Percentiles rank a stretch among this genome's conserved stretches.
Conservation (phyloP, 768 basidiomycete genomes). For the Suillus variegatus region DNA sequence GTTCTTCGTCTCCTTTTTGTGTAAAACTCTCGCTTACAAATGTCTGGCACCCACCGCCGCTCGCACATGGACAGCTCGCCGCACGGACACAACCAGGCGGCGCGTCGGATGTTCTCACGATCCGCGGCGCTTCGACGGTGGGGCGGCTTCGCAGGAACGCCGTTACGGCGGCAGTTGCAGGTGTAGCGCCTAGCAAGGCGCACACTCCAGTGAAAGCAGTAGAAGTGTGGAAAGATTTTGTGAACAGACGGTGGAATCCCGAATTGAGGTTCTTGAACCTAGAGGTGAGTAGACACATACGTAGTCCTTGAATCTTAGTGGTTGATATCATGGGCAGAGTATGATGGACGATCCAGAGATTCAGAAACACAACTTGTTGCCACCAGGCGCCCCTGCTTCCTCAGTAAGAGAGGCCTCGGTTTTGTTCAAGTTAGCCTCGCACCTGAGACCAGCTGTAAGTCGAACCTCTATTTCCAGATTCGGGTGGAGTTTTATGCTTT, state of each 20-base stretch:
- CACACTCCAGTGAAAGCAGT: conserved; percentile 42
- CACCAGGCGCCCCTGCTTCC: conserved; percentile 70
- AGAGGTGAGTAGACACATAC: conserved; percentile 56
- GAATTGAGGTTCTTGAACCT: conserved; percentile 75
- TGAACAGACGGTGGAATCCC: conserved; percentile 71
- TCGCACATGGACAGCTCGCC: conserved; percentile 38
- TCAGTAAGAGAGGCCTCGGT: conserved; percentile 71
- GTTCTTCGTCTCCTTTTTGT: conserved; percentile 28
- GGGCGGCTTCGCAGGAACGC: conserved; percentile 65
- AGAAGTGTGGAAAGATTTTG: conserved; percentile 76
- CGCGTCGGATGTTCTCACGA: conserved; percentile 56
- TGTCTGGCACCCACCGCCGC: conserved; percentile 28
- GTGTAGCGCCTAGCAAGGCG: conserved; percentile 14
- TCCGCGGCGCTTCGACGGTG: conserved; percentile 64
- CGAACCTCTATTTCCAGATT: neutral
- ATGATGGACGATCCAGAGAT: conserved; percentile 79
- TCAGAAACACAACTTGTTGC: conserved; percentile 65
- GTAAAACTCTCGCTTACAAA: conserved; percentile 22
- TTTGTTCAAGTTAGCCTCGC: conserved; percentile 84
- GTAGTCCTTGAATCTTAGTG: neutral
- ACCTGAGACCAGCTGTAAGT: conserved; percentile 73
- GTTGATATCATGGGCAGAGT: conserved; percentile 45
- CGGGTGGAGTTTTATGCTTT: neutral
- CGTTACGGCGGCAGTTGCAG: conserved; percentile 32
- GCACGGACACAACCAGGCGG: conserved; percentile 38